These are phyloP conservation scores for Nitzschia sp. DNA, from an alignment of 108 stramenopile genomes.

Conservation along the genomic window DNA sequence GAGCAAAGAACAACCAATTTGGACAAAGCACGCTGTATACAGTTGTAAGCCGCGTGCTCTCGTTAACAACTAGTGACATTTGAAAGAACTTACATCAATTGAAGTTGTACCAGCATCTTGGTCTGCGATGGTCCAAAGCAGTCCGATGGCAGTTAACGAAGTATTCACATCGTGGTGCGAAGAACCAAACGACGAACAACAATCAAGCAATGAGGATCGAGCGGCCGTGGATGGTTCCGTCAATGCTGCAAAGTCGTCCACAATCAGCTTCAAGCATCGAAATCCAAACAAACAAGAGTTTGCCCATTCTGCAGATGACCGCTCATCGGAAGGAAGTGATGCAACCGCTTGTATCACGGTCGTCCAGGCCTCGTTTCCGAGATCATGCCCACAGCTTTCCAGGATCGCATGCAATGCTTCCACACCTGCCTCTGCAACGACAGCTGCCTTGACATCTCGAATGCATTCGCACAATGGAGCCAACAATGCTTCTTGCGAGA, in stretches of 20 bases:
- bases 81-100: slow-evolving; percentile 49
- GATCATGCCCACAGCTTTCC: slow-evolving; percentile 71
- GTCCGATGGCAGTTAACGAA: slow-evolving; percentile 88
- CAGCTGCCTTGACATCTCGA: slow-evolving; percentile 37
- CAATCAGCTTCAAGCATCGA: slow-evolving; percentile 85
- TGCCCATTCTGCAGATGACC: slow-evolving; percentile 66
- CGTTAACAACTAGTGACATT: neutral
- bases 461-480: slow-evolving; percentile 73
- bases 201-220: slow-evolving; percentile 70
- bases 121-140: slow-evolving; percentile 86
- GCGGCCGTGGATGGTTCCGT: slow-evolving; percentile 38
- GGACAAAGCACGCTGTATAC: slow-evolving; percentile 51
- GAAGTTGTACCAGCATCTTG: slow-evolving; percentile 67
- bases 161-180: slow-evolving; percentile 91
- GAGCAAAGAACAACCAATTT: slow-evolving; percentile 69
- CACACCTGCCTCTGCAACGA: slow-evolving; percentile 66
- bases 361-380: slow-evolving; percentile 56
- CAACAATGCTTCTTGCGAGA: slow-evolving; percentile 50
- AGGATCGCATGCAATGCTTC: slow-evolving; percentile 66
- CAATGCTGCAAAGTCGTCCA: slow-evolving; percentile 88
- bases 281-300: slow-evolving; percentile 76
- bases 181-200: slow-evolving; percentile 84
- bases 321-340: slow-evolving; percentile 35
- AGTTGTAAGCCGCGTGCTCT: slow-evolving; percentile 4
- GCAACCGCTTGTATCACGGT: slow-evolving; percentile 59